phyloP scores from a whole-genome alignment of 257 asterid species.

The Craterostigma plantagineum region DNA sequence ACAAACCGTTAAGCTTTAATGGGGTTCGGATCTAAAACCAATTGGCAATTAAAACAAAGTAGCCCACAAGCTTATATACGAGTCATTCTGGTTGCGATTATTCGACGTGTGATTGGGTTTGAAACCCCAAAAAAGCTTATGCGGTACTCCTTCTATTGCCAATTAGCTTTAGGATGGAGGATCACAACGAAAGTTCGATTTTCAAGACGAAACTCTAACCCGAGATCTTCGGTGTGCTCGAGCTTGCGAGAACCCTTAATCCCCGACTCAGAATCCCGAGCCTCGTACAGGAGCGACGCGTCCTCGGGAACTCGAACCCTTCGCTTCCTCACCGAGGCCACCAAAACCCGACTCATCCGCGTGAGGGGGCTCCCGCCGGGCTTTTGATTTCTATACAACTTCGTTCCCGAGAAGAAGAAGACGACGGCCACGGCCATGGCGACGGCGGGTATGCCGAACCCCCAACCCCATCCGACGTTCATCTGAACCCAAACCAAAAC shows the following conservation, averaged over 20 bases:
- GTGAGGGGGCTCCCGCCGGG: slow-evolving; percentile 62
- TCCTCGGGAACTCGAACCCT: slow-evolving; percentile 27
- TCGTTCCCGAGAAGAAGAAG: slow-evolving; percentile 45
- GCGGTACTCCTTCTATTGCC: no score
- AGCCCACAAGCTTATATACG: no score
- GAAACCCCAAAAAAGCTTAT: no score
- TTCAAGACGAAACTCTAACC: slow-evolving; percentile 9
- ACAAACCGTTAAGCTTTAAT: no score
- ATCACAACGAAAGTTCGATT: no score
- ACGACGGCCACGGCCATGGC: slow-evolving; percentile 40
- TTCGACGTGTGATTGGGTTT: no score
- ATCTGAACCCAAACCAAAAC: slow-evolving; percentile 34
- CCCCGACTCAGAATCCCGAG: slow-evolving; percentile 27
- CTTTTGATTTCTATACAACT: slow-evolving; percentile 32
- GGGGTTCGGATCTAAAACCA: no score
- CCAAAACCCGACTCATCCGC: slow-evolving; percentile 32
- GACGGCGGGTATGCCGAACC: slow-evolving; percentile 52
- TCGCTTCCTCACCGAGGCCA: slow-evolving; percentile 31
- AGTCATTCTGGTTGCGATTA: no score
- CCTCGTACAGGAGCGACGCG: slow-evolving; percentile 22
- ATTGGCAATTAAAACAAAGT: no score
- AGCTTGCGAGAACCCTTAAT: slow-evolving; percentile 42
- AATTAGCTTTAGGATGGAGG: no score
- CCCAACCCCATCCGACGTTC: slow-evolving; percentile 56
- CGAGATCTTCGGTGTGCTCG: slow-evolving; percentile 28